phyloP scores from a whole-genome alignment of 768 basidiomycete species.

The Calocybe indica region DNA sequence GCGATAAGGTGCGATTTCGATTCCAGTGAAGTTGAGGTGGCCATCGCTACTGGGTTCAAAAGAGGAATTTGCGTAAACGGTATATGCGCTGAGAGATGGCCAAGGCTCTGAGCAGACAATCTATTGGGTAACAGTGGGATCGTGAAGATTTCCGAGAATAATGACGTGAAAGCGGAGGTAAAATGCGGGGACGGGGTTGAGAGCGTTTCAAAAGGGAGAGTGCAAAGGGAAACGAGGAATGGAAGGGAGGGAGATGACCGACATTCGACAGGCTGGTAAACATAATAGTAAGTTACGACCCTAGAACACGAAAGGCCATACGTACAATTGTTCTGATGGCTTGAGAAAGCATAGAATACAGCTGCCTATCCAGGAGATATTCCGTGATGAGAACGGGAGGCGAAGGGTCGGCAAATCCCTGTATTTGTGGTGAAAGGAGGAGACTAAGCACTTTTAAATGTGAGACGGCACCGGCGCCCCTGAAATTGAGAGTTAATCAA shows the following conservation, averaged over 20 bases:
- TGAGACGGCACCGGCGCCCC: constrained; percentile 36
- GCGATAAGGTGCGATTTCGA: constrained; percentile 61
- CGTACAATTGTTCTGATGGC: constrained; percentile 48
- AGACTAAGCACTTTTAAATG: constrained; percentile 48
- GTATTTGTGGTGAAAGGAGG: constrained; percentile 32
- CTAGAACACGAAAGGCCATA: constrained; percentile 4
- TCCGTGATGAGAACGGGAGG: constrained; percentile 17
- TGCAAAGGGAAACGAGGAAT: constrained; percentile 39
- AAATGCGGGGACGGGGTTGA: constrained; percentile 17
- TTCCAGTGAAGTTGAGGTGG: constrained; percentile 20
- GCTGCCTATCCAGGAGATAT: constrained; percentile 42
- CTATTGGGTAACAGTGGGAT: constrained; percentile 78
- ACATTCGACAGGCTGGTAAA: constrained; percentile 44
- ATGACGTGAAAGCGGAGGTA: constrained; percentile 26
- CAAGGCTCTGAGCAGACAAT: constrained; percentile 55
- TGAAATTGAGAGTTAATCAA: constrained; percentile 15
- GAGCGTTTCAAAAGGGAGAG: constrained; percentile 30
- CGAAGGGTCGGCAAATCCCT: constrained; percentile 25
- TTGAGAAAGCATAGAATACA: constrained; percentile 36
- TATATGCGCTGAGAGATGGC: constrained; percentile 56
- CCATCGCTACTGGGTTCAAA: constrained; percentile 15
- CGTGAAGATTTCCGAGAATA: constrained; percentile 56
- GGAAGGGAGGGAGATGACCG: constrained; percentile 51
- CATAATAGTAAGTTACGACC: background rate
- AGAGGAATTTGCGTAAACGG: constrained; percentile 39